Conservation (phyloP, 148 eudicot species). For the Amaranthus cruentus region DNA sequence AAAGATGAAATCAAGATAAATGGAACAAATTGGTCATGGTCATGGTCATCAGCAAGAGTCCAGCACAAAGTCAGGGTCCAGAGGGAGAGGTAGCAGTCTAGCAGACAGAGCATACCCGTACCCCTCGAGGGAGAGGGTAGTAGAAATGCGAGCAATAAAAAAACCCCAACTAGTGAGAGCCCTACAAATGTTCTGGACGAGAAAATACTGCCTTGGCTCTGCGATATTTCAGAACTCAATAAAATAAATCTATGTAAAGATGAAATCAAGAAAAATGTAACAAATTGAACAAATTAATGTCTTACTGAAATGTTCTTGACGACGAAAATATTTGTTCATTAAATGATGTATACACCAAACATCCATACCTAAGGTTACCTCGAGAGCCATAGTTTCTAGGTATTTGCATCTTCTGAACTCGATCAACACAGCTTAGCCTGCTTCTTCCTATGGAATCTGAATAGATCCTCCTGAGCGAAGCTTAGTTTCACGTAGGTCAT, state of each 20-base stretch:
- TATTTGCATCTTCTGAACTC: neutral
- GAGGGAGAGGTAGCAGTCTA: too few species aligned
- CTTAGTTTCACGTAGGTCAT: neutral
- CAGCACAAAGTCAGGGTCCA: too few species aligned
- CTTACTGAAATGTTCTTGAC: neutral
- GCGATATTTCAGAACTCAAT: too few species aligned
- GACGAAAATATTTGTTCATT: too few species aligned
- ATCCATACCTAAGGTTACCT: neutral
- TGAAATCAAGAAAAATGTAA: neutral
- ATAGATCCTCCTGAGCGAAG: neutral
- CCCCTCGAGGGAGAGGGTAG: too few species aligned
- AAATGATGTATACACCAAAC: too few species aligned
- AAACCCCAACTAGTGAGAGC: too few species aligned
- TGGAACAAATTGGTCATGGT: neutral
- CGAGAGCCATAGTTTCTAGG: neutral
- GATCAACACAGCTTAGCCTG: neutral
- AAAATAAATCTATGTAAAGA: neutral
- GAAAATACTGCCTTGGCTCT: too few species aligned
- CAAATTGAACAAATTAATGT: neutral
- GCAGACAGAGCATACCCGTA: too few species aligned
- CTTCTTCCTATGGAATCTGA: neutral
- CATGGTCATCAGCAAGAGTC: too few species aligned
- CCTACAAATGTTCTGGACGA: too few species aligned
- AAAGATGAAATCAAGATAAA: neutral
- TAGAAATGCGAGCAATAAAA: too few species aligned